A percentile compares a stretch with the other conserved stretches of the same genome.
Evolutionary conservation across 108 stramenopile species (phyloP).

Genomic region (Cyclotella sp.): DNA sequence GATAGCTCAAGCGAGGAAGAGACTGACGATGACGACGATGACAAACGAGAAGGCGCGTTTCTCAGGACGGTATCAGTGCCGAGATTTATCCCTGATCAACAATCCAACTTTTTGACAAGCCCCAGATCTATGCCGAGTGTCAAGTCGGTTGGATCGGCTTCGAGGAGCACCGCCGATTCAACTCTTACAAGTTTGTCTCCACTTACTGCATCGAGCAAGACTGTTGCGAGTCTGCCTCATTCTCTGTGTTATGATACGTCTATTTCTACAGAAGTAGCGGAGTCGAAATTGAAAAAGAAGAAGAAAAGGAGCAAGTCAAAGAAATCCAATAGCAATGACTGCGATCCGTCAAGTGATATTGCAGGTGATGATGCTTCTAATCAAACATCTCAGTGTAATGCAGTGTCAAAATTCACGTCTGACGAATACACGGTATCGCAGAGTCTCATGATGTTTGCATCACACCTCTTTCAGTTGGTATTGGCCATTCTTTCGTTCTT

Average conservation of each 20-base stretch:
- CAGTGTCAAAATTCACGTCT: neutral
- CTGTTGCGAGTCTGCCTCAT: neutral
- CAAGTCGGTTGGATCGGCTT: slow-evolving; percentile 14
- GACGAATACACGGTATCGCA: slow-evolving; percentile 24
- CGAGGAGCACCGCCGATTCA: slow-evolving; percentile 1
- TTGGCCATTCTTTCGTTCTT: slow-evolving; percentile 16
- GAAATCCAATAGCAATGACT: neutral
- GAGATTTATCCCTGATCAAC: neutral
- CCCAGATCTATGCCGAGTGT: neutral
- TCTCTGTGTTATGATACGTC: neutral
- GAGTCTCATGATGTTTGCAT: slow-evolving; percentile 28
- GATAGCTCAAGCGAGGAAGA: slow-evolving; percentile 83
- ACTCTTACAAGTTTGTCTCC: neutral
- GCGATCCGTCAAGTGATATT: neutral
- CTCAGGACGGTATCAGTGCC: neutral
- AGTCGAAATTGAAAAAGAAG: slow-evolving; percentile 32
- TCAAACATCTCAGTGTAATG: neutral
- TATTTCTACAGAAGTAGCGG: neutral
- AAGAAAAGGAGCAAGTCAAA: slow-evolving; percentile 26
- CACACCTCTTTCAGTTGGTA: slow-evolving; percentile 27
- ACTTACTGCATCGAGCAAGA: neutral
- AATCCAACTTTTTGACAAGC: neutral
- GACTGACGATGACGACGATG: slow-evolving; percentile 34
- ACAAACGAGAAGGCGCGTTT: neutral
- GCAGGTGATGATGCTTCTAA: neutral